Conservation (phyloP, 768 basidiomycete genomes). For the Boletus bicolor region DNA sequence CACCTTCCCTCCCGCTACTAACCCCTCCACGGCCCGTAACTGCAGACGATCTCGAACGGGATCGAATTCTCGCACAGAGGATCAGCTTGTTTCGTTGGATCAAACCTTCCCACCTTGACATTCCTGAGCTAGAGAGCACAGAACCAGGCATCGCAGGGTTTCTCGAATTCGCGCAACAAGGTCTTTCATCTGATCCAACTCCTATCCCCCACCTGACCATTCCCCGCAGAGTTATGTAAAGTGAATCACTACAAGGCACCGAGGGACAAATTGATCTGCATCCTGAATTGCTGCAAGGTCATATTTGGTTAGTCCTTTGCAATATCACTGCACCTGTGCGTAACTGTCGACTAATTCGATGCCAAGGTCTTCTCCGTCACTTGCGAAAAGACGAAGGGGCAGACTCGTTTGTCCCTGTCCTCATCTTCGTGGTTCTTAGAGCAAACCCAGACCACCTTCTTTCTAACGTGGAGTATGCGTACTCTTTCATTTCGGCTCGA, state of each 20-base stretch:
- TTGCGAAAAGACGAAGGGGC: conserved; percentile 81
- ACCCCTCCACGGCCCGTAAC: conserved; percentile 75
- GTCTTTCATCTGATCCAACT: conserved; percentile 35
- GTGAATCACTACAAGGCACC: conserved; percentile 99
- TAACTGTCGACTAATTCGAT: neutral
- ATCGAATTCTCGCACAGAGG: conserved; percentile 85
- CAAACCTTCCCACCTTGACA: conserved; percentile 82
- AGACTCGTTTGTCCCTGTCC: conserved; percentile 90
- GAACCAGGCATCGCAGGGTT: conserved; percentile 58
- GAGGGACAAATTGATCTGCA: conserved; percentile 95
- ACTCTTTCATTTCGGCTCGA: neutral
- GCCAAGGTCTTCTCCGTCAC: conserved; percentile 82
- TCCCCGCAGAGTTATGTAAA: conserved; percentile 70
- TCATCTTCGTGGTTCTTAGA: conserved; percentile 91
- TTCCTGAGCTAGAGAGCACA: conserved; percentile 71
- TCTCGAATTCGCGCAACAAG: conserved; percentile 85
- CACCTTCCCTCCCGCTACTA: conserved; percentile 71
- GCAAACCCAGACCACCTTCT: conserved; percentile 92
- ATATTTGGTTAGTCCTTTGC: conserved; percentile 76
- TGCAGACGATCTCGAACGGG: conserved; percentile 94
- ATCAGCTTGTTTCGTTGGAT: conserved; percentile 92
- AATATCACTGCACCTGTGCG: conserved; percentile 5
- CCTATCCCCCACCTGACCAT: neutral
- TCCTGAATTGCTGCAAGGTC: conserved; percentile 97
- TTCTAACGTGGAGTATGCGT: conserved; percentile 88